Evolutionary conservation across 495 filamentous ascomycete species (phyloP).

Genomic region (Neurospora sp.): DNA sequence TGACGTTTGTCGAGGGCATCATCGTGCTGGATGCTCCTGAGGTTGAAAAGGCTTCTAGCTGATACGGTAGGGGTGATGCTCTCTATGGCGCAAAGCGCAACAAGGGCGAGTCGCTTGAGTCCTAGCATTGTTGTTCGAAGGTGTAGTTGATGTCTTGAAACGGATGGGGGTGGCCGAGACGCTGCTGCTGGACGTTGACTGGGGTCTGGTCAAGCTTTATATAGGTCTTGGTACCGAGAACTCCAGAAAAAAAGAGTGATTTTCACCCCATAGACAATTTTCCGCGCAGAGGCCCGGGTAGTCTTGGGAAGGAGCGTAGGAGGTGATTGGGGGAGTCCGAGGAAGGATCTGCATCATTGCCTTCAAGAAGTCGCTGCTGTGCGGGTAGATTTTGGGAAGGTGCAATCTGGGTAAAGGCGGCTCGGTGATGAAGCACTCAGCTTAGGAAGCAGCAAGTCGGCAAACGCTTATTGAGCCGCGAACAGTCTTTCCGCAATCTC

Average conservation of each 20-base stretch:
- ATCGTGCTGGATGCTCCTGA: neutral
- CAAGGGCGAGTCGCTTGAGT: constrained; percentile 5
- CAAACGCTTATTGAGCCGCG: neutral
- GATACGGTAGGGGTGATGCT: neutral
- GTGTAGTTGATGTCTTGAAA: neutral
- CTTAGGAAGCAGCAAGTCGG: neutral
- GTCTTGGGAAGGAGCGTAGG: neutral
- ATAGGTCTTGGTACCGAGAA: neutral
- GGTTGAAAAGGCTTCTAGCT: neutral
- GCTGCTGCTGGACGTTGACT: neutral
- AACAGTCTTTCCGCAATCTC: neutral
- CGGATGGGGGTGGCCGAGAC: neutral
- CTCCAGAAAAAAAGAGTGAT: neutral
- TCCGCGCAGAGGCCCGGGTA: neutral
- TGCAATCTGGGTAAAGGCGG: neutral
- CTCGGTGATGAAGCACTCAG: neutral
- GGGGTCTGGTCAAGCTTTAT: neutral
- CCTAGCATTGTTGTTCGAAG: constrained; percentile 3
- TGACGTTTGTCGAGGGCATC: constrained; percentile 11
- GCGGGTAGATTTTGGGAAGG: neutral
- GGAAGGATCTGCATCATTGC: neutral
- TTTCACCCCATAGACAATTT: neutral
- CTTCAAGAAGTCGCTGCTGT: neutral
- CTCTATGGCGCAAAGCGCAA: constrained; percentile 11
- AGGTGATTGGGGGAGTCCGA: neutral